Base-by-base conservation (phyloP, 495 filamentous ascomycete genomes). In the Cercophora sp. region DNA sequence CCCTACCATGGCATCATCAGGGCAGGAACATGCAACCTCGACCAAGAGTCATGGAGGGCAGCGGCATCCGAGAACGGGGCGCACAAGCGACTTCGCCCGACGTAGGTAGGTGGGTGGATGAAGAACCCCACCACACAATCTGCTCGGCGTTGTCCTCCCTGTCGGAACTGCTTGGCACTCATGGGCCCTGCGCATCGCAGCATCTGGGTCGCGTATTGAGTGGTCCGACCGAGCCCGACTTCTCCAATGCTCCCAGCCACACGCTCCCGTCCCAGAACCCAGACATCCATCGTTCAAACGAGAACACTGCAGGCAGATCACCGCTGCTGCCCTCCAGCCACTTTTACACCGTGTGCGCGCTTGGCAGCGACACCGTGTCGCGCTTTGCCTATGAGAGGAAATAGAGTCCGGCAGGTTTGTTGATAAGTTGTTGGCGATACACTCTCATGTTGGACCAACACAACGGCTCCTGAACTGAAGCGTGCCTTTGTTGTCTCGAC, bases 121-220 rank as follows among this genome's bases (percentile, higher is more conserved):
- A n/a, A n/a, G n/a, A 29, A 54, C 44, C 51, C 42, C 44, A 54
- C 51, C 44, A 48, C 42, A 42, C 32, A 46, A 40, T 54, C 43
- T 52, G n/a, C 43, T 54, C 51, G 31, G 51, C 51, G 3, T 23
- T 22, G 24, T 41, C 20, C 34, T 54, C 51, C 51, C 42, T 46
- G 43, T 50, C 48, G 48, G 24, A 40, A 50, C 19, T 13, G 3
- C 48, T 50, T 50, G 48, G 48, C 48, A 27, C n/a, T 10, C n/a
- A n/a, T n/a, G n/a, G n/a, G n/a, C 10, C 41, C 29, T 9, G 22
- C 41, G 41, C 41, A 44, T 44, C 41, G 9, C 8, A n/a, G 20
- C 41, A 44, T 44, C 41, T 44, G 20, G 41, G 41, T 23, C 41
- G 48, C 48, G 48, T 23, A n/a, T 26, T 48, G 27, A 35, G 16